These are phyloP conservation scores for Dictyostelium purpureum DNA, from an alignment of 78 protist species.

Conservation along the genomic window DNA sequence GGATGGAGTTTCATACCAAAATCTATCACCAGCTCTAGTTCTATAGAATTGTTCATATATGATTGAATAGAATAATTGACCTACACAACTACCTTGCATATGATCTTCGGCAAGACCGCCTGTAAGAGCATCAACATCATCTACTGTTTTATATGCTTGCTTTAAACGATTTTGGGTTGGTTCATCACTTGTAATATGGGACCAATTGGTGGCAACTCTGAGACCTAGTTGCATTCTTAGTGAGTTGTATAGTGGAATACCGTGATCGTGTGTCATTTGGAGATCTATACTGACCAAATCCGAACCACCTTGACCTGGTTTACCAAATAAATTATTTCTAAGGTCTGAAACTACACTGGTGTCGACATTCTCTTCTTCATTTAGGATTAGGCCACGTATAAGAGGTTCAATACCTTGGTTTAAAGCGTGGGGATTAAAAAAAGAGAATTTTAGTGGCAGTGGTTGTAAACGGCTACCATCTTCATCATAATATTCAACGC, in stretches of 20 bases:
- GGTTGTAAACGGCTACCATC: slow-evolving; percentile 13
- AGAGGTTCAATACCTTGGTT: slow-evolving; percentile 31
- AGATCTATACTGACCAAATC: slow-evolving; percentile 64
- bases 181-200: slow-evolving; percentile 11
- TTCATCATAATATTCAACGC: slow-evolving; percentile 1
- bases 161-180: slow-evolving; percentile 4
- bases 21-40: slow-evolving; percentile 62
- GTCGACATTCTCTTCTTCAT: slow-evolving; percentile 45
- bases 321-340: slow-evolving; percentile 74
- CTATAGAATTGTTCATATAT: slow-evolving; percentile 70
- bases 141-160: slow-evolving; percentile 12
- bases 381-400: slow-evolving; percentile 43
- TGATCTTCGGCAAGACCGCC: slow-evolving; percentile 81
- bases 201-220: slow-evolving; percentile 40
- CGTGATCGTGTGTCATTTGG: slow-evolving; percentile 76
- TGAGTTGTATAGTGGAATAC: slow-evolving; percentile 65
- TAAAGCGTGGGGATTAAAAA: slow-evolving; percentile 63
- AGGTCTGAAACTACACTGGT: slow-evolving; percentile 25
- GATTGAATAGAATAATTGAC: slow-evolving; percentile 57
- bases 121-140: slow-evolving; percentile 27
- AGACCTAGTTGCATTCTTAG: slow-evolving; percentile 40
- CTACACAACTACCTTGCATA: slow-evolving; percentile 23
- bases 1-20: slow-evolving; percentile 46
- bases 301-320: slow-evolving; percentile 77
- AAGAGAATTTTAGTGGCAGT: slow-evolving; percentile 22